Evolutionary conservation across 2,329 filamentous ascomycete species (phyloP).

Genomic region (Pestalotiopsis sp.): DNA sequence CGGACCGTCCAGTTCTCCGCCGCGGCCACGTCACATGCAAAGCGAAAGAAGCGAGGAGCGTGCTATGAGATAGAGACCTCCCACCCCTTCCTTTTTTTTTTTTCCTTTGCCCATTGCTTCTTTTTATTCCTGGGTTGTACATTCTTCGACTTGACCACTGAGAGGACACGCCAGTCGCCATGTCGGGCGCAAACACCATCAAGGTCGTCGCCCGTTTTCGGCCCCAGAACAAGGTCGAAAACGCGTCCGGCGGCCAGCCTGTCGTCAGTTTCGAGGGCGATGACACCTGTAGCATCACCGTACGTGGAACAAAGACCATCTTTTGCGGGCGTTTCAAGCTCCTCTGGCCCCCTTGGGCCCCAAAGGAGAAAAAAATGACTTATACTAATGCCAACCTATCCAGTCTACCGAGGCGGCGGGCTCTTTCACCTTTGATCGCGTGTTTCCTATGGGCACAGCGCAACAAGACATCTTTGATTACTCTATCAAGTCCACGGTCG

Average conservation of each 20-base stretch:
- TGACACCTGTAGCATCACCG: slow-evolving; percentile 84
- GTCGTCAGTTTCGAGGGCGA: slow-evolving; percentile 88
- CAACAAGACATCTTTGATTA: slow-evolving; percentile 97
- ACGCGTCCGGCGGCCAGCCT: slow-evolving; percentile 85
- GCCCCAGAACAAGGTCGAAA: slow-evolving; percentile 93
- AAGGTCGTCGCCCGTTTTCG: slow-evolving; percentile 97
- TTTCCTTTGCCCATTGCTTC: slow-evolving; percentile 19
- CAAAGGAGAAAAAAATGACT: slow-evolving; percentile 25
- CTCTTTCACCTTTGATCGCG: slow-evolving; percentile 93
- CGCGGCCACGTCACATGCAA: slow-evolving; percentile 7
- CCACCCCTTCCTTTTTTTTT: slow-evolving; percentile 10
- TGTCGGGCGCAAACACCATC: slow-evolving; percentile 66
- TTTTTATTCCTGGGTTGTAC: background rate
- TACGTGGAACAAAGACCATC: slow-evolving; percentile 47
- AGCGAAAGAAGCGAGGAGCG: slow-evolving; percentile 12
- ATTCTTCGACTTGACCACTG: slow-evolving; percentile 21
- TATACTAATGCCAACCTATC: slow-evolving; percentile 16
- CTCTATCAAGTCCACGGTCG: slow-evolving; percentile 92
- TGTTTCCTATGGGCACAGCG: slow-evolving; percentile 91
- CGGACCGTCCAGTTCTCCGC: background rate
- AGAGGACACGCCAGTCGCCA: slow-evolving; percentile 36
- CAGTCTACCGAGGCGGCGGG: slow-evolving; percentile 83
- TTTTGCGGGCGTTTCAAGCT: slow-evolving; percentile 12
- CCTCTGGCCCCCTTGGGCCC: background rate
- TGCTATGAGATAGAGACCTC: slow-evolving; percentile 31